Evolutionary conservation across 1,284 basidiomycete species (phyloP).

Genomic region (Sporisorium iseilematis-ciliati): DNA sequence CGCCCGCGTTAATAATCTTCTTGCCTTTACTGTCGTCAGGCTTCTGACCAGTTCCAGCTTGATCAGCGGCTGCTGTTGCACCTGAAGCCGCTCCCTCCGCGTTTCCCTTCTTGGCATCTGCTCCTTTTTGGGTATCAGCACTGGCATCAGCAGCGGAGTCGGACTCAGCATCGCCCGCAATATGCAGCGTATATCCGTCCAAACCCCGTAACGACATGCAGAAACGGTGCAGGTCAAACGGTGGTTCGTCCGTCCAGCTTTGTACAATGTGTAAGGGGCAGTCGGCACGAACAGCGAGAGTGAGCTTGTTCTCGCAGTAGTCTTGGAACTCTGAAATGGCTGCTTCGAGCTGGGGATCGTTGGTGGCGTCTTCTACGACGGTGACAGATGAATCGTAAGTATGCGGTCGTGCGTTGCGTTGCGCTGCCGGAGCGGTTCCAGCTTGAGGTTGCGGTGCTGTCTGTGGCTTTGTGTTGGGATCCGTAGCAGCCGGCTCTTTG

Average conservation of each 20-base stretch:
- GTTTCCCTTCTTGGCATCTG: not conserved
- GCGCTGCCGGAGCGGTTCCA: not conserved
- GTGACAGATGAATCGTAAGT: constrained; percentile 1
- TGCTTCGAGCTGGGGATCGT: constrained; percentile 23
- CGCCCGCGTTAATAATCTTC: not conserved
- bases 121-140: not conserved
- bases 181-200: constrained; percentile 20
- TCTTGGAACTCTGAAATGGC: constrained; percentile 46
- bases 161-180: not conserved
- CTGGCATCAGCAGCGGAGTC: not conserved
- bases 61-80: not conserved
- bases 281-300: constrained; percentile 39
- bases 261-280: constrained; percentile 39
- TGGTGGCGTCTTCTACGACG: not conserved
- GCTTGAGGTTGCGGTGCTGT: not conserved
- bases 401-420: not conserved
- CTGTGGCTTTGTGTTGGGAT: not conserved
- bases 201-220: constrained; percentile 22
- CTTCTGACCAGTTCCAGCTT: not conserved
- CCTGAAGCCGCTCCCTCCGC: not conserved
- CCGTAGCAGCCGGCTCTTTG: not conserved
- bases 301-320: constrained; percentile 51
- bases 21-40: not conserved
- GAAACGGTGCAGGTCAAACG: constrained; percentile 43
- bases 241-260: constrained; percentile 42